Base-by-base conservation (phyloP, 306 rosid genomes). In the Macrotyloma uniflorum region DNA sequence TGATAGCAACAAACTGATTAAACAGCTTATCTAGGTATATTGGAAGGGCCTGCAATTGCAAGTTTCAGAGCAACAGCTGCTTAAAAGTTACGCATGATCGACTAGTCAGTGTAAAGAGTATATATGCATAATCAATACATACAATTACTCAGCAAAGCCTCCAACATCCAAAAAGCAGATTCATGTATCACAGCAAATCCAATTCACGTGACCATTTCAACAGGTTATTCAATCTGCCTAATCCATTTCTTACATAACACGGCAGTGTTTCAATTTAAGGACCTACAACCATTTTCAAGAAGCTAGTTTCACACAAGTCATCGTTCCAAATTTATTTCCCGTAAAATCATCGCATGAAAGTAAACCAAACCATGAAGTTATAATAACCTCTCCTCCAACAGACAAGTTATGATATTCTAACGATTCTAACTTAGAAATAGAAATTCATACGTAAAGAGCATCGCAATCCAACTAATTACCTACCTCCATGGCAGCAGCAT, bases 401-500 rank as follows among this genome's bases (percentile, higher is more conserved):
- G 72, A 65, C 32, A 49, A 57, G 26, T 30, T 59, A 5, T 4
- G 35, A 1, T 40, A 50, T 11, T 70, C 57, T 6, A 18, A 51
- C 36, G 30, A 59, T 11, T 69, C 23, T 9, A n/a, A 59, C 68
- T 33, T 15, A 12, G 16, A 63, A 77, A 62, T 18, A 67, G 49
- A 55, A 50, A 0, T 66, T 40, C 1, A 22, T 16, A 57, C 2
- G 33, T 66, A 47, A 49, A 32, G 30, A 54, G 53, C 67, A 64
- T 22, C 8, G 26, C 42, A 30, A 75, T 75, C 33, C 28, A 76
- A 55, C 14, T 5, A 23, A 82, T 78, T 73, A 30, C 83, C 77
- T 73, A 95, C 99, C 88, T 95, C 99, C 99, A 95, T 95, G 53
- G 98, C 70, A 71, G 70, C 88, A 45, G 98, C 99, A 85, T 95